These are phyloP conservation scores for Tuctoria greenei DNA, from an alignment of 176 grass and related monocot genomes.

Conservation along the genomic window DNA sequence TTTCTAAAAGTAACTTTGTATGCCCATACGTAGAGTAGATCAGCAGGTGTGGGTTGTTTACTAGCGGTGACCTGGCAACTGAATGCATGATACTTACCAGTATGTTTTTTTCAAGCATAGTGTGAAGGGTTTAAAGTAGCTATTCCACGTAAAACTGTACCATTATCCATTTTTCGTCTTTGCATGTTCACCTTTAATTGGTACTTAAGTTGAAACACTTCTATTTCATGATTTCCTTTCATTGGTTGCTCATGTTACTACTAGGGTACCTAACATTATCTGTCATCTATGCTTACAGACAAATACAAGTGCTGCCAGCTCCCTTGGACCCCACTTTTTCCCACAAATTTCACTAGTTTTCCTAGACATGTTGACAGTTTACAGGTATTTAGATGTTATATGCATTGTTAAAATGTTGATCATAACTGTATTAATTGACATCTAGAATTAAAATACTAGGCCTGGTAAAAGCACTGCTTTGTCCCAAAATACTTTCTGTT, in stretches of 20 bases:
- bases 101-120: not conserved
- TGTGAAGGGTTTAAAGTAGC: not conserved
- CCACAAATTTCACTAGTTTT: conserved; percentile 94
- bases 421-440: not conserved
- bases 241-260: not conserved
- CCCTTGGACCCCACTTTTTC: conserved; percentile 94
- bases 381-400: conserved; percentile 57
- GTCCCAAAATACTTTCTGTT: not conserved
- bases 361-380: conserved; percentile 97
- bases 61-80: not conserved
- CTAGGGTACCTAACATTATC: conserved; percentile 21
- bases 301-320: conserved; percentile 90
- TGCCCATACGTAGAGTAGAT: no score
- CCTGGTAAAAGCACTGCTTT: not conserved
- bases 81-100: not conserved
- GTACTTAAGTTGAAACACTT: not conserved
- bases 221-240: not conserved
- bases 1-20: no score
- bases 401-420: not conserved
- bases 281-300: conserved; percentile 67
- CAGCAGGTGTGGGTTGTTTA: not conserved
- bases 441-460: not conserved
- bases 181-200: not conserved
- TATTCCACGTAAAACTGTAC: not conserved
- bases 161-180: not conserved